Conservation (phyloP, 2,329 filamentous ascomycete species). For the Zymoseptoria tritici region DNA sequence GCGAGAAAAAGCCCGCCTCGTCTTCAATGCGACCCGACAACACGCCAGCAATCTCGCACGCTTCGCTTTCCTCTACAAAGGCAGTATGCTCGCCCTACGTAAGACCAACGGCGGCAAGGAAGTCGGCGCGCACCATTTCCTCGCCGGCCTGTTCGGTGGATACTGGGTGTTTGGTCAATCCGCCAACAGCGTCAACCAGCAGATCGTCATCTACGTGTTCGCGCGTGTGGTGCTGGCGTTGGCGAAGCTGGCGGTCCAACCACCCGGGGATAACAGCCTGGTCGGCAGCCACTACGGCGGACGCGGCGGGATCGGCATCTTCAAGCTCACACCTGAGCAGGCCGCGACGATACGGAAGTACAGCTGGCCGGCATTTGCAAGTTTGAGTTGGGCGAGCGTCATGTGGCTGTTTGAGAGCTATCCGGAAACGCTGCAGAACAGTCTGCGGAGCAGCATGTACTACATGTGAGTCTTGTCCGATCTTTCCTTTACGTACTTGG, state of each 20-base stretch:
- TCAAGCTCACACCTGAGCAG: slow-evolving; percentile 34
- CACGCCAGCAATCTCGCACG: slow-evolving; percentile 87
- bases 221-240: slow-evolving; percentile 80
- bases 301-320: slow-evolving; percentile 35
- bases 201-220: slow-evolving; percentile 98
- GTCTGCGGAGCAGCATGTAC: slow-evolving; percentile 88
- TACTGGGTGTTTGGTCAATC: slow-evolving; percentile 83
- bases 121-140: slow-evolving; percentile 72
- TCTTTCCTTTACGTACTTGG: slow-evolving; percentile 6
- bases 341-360: slow-evolving; percentile 46
- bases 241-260: slow-evolving; percentile 73
- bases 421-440: slow-evolving; percentile 83
- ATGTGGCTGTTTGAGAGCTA: slow-evolving; percentile 95
- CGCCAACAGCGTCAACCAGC: slow-evolving; percentile 71
- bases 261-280: slow-evolving; percentile 34
- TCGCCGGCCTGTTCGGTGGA: slow-evolving; percentile 80
- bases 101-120: slow-evolving; percentile 45
- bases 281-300: slow-evolving; percentile 32
- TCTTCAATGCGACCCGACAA: slow-evolving; percentile 78
- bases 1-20: slow-evolving; percentile 67
- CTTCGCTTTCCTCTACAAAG: slow-evolving; percentile 88
- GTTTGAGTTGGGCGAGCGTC: slow-evolving; percentile 81
- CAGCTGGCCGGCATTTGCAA: slow-evolving; percentile 90
- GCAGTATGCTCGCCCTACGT: slow-evolving; percentile 67
- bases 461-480: slow-evolving; percentile 67